A percentile compares a stretch with the other conserved stretches of the same genome.
Conservation (phyloP, 1,139 yeast species). For the Lodderomyces orthopsilosis region DNA sequence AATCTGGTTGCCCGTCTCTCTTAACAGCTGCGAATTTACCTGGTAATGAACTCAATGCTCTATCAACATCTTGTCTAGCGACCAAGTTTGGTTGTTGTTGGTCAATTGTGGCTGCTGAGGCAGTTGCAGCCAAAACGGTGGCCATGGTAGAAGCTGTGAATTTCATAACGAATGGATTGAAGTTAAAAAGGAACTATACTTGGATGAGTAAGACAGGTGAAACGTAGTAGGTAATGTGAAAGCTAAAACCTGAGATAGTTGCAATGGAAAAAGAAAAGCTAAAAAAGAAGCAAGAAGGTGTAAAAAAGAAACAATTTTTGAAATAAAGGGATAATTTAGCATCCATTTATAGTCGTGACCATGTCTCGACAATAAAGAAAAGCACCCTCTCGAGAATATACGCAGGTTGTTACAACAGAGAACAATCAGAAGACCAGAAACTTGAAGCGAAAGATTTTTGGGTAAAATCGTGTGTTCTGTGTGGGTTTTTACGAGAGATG, state of each 20-base stretch:
- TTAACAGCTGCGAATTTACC: conserved; percentile 4
- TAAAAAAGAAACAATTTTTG: background rate
- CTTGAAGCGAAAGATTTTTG: background rate
- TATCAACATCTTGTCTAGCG: conserved; percentile 4
- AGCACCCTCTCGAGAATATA: background rate
- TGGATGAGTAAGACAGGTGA: background rate
- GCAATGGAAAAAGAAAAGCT: background rate
- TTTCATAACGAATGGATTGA: conserved; percentile 22
- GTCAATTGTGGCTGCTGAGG: conserved; percentile 21
- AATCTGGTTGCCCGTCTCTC: conserved; percentile 14
- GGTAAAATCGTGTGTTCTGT: background rate
- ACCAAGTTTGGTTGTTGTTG: conserved; percentile 7
- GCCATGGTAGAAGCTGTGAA: conserved; percentile 28
- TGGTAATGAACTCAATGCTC: conserved; percentile 2
- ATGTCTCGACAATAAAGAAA: background rate
- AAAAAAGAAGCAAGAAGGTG: background rate
- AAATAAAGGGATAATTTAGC: background rate
- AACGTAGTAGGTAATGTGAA: background rate
- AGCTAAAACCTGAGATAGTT: no score
- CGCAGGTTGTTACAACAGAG: background rate
- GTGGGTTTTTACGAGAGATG: background rate
- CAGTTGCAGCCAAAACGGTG: conserved; percentile 23
- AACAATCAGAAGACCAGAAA: background rate
- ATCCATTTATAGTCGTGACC: background rate
- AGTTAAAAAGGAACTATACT: background rate